phyloP scores from a whole-genome alignment of 305 asterid genomes.

The Ilex paraguariensis region DNA sequence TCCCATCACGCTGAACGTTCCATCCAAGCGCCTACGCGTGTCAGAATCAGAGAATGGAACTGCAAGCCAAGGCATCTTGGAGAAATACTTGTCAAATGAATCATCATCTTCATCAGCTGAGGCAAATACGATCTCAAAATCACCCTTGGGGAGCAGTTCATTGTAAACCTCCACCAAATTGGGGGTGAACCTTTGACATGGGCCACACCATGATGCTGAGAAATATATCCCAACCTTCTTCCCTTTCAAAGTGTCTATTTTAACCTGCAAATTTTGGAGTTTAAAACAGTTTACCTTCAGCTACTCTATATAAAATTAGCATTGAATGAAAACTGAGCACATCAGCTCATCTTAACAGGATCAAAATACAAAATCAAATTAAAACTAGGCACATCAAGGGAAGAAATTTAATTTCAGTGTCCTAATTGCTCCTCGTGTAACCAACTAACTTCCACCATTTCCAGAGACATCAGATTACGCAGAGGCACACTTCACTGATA shows the following conservation, averaged over 20 bases:
- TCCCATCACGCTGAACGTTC: slow-evolving; percentile 49
- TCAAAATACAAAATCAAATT: background rate
- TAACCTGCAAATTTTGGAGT: slow-evolving; percentile 31
- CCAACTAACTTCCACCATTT: too few relatives aligned
- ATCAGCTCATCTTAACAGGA: background rate
- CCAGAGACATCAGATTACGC: too few relatives aligned
- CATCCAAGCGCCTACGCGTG: slow-evolving; percentile 42
- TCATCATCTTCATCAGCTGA: slow-evolving; percentile 57
- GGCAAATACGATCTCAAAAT: slow-evolving; percentile 67
- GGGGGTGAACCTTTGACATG: slow-evolving; percentile 75
- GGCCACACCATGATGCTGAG: slow-evolving; percentile 97
- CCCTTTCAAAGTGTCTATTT: slow-evolving; percentile 42
- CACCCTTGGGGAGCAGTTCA: slow-evolving; percentile 40
- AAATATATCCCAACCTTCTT: slow-evolving; percentile 69
- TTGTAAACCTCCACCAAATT: slow-evolving; percentile 56
- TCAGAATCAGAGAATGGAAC: slow-evolving; percentile 72
- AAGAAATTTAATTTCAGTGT: too few relatives aligned
- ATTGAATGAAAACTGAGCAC: background rate
- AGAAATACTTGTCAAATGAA: slow-evolving; percentile 55
- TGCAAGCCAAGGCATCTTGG: slow-evolving; percentile 93
- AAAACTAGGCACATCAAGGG: too few relatives aligned
- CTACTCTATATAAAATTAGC: background rate
- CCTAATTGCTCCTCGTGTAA: too few relatives aligned
- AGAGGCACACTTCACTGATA: too few relatives aligned
- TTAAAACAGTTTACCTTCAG: background rate